A percentile compares a stretch with the other conserved stretches of the same genome.
Conservation (phyloP, 1,139 yeast genomes). For the Citeromyces hawaiiensis region DNA sequence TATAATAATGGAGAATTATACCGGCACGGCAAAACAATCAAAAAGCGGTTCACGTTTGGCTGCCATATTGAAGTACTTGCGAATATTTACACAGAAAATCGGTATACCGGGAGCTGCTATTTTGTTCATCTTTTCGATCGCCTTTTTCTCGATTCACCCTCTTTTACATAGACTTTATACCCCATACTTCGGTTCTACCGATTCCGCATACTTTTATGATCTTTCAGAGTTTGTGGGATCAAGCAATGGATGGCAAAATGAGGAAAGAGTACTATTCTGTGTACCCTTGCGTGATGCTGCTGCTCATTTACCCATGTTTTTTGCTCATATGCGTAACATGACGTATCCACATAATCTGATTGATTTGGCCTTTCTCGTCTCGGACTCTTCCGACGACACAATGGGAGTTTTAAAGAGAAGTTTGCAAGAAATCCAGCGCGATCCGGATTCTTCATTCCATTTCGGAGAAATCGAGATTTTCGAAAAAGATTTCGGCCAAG, state of each 20-base stretch:
- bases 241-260: slow-evolving; percentile 41
- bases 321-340: slow-evolving; percentile 68
- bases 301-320: slow-evolving; percentile 70
- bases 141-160: slow-evolving; percentile 3
- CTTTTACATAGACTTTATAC: slow-evolving; percentile 3
- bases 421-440: slow-evolving; percentile 28
- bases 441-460: slow-evolving; percentile 24
- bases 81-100: slow-evolving; percentile 1
- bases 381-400: slow-evolving; percentile 67
- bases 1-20: background rate
- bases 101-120: background rate
- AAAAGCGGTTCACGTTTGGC: background rate
- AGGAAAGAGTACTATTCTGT: slow-evolving; percentile 59
- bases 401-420: slow-evolving; percentile 33
- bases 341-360: slow-evolving; percentile 74
- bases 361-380: slow-evolving; percentile 75
- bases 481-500: slow-evolving; percentile 77
- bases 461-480: slow-evolving; percentile 58
- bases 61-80: background rate
- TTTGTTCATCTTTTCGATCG: background rate
- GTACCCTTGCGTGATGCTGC: slow-evolving; percentile 77
- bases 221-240: slow-evolving; percentile 28
- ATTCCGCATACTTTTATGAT: slow-evolving; percentile 28
- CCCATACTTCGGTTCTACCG: slow-evolving; percentile 14
- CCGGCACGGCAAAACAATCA: background rate